Evolutionary conservation across 2,329 filamentous ascomycete species (phyloP).

Genomic region (Fusarium subglutinans): DNA sequence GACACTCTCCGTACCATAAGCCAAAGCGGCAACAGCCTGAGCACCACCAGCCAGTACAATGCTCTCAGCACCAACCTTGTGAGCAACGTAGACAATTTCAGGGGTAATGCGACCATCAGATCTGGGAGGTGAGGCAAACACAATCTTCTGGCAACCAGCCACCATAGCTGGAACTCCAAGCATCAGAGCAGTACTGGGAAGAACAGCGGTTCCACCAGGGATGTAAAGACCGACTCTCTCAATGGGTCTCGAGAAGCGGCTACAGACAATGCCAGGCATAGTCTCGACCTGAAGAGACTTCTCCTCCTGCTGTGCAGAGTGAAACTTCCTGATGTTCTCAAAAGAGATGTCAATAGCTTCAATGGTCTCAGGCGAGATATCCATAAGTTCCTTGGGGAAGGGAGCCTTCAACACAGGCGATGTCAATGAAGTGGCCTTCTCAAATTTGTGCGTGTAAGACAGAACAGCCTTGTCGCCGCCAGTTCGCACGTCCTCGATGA

Average conservation of each 20-base stretch:
- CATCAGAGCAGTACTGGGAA: constrained; percentile 97
- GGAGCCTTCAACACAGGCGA: constrained; percentile 91
- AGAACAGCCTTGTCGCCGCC: constrained; percentile 89
- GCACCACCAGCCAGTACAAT: constrained; percentile 96
- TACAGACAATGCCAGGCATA: constrained; percentile 96
- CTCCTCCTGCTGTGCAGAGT: constrained; percentile 87
- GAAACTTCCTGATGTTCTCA: constrained; percentile 94
- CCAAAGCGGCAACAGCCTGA: constrained; percentile 95
- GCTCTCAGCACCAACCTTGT: constrained; percentile 95
- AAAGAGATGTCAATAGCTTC: constrained; percentile 94
- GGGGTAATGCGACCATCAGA: constrained; percentile 91
- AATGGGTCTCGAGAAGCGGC: constrained; percentile 90
- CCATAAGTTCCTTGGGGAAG: constrained; percentile 87
- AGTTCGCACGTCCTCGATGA: constrained; percentile 85
- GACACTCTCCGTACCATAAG: constrained; percentile 94
- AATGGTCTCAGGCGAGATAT: constrained; percentile 82
- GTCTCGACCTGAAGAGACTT: constrained; percentile 89
- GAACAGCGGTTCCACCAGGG: constrained; percentile 94
- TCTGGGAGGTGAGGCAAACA: constrained; percentile 90
- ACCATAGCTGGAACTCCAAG: constrained; percentile 97
- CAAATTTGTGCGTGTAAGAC: constrained; percentile 96
- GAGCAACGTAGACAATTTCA: constrained; percentile 96
- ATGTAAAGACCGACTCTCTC: constrained; percentile 97
- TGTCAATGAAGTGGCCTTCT: constrained; percentile 90
- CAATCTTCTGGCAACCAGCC: constrained; percentile 93